Evolutionary conservation across 139 green algal genomes (phyloP), one percentile per base, ranked within the genome.

Genomic region (Micractinium conductrix): DNA sequence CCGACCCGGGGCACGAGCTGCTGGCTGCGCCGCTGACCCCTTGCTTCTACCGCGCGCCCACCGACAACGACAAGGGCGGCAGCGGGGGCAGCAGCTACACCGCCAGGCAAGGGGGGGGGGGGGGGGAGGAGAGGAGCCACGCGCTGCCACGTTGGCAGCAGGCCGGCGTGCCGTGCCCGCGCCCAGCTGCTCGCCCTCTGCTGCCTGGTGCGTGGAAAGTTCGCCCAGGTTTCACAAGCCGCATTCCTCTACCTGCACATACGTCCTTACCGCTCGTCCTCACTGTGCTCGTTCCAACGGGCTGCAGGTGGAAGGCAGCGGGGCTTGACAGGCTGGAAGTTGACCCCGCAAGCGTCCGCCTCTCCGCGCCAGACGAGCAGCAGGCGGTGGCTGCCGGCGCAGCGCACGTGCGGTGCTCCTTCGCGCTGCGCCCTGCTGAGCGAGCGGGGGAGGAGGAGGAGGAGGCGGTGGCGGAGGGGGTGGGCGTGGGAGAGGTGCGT

Each of bases 31-130:
- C 79, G 9, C 28, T 94, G 26, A 17, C 43, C 21, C 89, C 91
- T 9, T 94, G 88, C 79, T 89, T 98, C 60, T 95, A 93, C 85
- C 87, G 95, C 17, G 93, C 95, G 0, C 74, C 89, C 55, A 98
- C 94, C 30, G 95, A 98, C 91, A 98, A 98, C 88, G 95, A 98
- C 91, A 81, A 89, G 0, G 95, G 95, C 53, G 95, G 95, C 62
- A 87, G 73, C 0, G 88, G 85, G 4, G 93, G 94, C 68, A 91
- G 62, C 74, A 95, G 91, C 91, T 94, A 96, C 74, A 90, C 92
- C 6, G 90, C 85, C 19, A 81, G 94, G 53, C 48, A 58, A 58
- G 48, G 48, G 10, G 16, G 48, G 16, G 16, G 10, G 48, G 48
- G 48, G 48, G 10, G 16, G 48, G 10, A 58, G 48, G 48, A 58